Conservation (phyloP, 768 basidiomycete species). For the Auriscalpium microsporum region DNA sequence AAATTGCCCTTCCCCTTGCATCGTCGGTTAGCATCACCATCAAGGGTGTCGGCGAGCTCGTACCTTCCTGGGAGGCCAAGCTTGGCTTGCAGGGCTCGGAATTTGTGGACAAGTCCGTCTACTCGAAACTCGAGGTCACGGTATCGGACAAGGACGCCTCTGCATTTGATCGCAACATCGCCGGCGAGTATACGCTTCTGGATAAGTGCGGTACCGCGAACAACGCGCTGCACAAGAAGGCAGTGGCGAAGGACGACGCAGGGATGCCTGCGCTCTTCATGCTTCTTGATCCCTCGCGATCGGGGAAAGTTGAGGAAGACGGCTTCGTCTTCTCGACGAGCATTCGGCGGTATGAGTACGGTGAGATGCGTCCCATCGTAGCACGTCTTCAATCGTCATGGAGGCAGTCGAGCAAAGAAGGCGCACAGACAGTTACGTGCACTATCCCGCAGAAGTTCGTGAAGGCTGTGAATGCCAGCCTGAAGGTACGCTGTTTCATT, state of each 20-base stretch:
- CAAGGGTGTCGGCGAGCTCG: conserved; percentile 54
- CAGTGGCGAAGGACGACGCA: conserved; percentile 32
- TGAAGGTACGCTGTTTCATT: conserved; percentile 39
- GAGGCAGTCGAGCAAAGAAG: conserved; percentile 57
- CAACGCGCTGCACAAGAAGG: conserved; percentile 67
- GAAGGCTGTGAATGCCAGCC: conserved; percentile 32
- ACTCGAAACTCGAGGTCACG: conserved; percentile 56
- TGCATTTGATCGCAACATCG: conserved; percentile 70
- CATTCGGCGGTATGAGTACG: conserved; percentile 71
- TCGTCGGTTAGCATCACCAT: conserved; percentile 53
- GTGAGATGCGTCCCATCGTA: conserved; percentile 70
- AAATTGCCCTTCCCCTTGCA: conserved; percentile 63
- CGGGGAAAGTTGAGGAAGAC: conserved; percentile 67
- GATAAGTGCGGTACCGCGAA: conserved; percentile 89
- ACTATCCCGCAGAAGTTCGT: conserved; percentile 64
- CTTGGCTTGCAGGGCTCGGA: conserved; percentile 63
- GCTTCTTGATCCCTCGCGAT: conserved; percentile 81
- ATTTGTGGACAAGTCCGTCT: conserved; percentile 59
- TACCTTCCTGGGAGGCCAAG: conserved; percentile 79
- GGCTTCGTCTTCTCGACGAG: conserved; percentile 78
- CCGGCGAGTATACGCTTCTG: conserved; percentile 69
- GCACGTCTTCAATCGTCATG: conserved; percentile 68
- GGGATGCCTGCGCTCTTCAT: conserved; percentile 60
- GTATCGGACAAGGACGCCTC: conserved; percentile 38
- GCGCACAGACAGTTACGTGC: conserved; percentile 43